Evolutionary conservation across 2,329 filamentous ascomycete species (phyloP), one percentile per base, ranked within the genome.

Genomic region (Epichloe hybrida): DNA sequence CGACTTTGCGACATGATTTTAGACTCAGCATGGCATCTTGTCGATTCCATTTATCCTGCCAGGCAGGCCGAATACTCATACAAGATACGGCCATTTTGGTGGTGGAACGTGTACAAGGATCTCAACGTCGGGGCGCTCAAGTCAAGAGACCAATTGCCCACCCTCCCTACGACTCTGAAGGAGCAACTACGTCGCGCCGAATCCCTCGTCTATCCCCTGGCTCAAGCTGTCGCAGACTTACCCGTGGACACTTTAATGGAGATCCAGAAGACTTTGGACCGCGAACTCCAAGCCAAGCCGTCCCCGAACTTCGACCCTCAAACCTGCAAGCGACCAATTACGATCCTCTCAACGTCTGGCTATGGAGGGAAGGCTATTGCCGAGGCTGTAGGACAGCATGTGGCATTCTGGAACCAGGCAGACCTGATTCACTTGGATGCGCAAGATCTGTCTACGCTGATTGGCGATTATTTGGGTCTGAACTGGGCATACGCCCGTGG

Each of bases 351-450:
- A 4, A 59, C 66, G 48, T 66, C 66, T 15, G 68, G 69, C 0
- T 70, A 69, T 45, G 60, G 65, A 9, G 69, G 69, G 1, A 66
- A 63, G 40, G 62, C 64, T 1, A 64, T 70, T 51, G 59, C 66
- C 15, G 58, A 66, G 49, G 61, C 66, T 15, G 69, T 86, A 15
- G 76, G 90, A 2, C 73, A 79, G 53, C 74, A 79, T 48, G 69
- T 84, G 42, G 84, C 85, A 0, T 68, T 69, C 12, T 73, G 80
- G 36, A 68, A 85, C 5, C 69, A 69, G 6, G 83, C 86, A 3
- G 81, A 91, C 56, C 61, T 91, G 3, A 68, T 93, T 35, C 75
- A 78, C 20, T 62, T 94, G 11, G 78, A 83, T 59, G 80, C 86
- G 1, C 77, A 82, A 54, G 83, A 85, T 59, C 68, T 94, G 49